These are phyloP conservation scores for Candida koratica DNA, from an alignment of 805 yeast genomes.

Conservation along the genomic window DNA sequence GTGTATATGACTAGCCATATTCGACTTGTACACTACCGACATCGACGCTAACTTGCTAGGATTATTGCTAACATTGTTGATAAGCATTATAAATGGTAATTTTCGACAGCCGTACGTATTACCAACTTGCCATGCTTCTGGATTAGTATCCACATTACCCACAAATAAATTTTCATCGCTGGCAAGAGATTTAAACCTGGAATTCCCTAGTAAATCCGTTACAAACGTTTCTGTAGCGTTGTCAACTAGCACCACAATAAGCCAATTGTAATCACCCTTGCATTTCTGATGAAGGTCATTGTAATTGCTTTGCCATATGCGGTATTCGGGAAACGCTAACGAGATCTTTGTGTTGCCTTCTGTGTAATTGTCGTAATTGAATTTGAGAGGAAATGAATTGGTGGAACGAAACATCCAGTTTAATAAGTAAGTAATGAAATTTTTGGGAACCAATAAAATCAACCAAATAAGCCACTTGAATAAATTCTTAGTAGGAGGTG, in stretches of 20 bases:
- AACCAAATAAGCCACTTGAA: slow-evolving; percentile 2
- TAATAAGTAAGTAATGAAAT: neutral
- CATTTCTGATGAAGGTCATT: slow-evolving; percentile 28
- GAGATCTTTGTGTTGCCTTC: slow-evolving; percentile 13
- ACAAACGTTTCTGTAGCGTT: slow-evolving; percentile 21
- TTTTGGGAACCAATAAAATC: slow-evolving; percentile 2
- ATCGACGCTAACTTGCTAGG: slow-evolving; percentile 36
- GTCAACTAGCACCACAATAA: slow-evolving; percentile 31
- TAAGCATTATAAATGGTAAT: slow-evolving; percentile 36
- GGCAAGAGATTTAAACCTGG: slow-evolving; percentile 25
- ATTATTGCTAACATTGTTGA: slow-evolving; percentile 34
- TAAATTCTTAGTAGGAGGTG: slow-evolving; percentile 1
- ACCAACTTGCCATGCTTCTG: slow-evolving; percentile 39
- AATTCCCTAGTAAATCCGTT: slow-evolving; percentile 24
- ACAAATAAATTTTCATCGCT: slow-evolving; percentile 20
- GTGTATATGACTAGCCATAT: slow-evolving; percentile 20
- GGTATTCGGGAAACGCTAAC: slow-evolving; percentile 17
- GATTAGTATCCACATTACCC: slow-evolving; percentile 28
- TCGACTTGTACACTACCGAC: slow-evolving; percentile 35
- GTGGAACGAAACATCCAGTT: slow-evolving; percentile 7
- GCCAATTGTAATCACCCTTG: slow-evolving; percentile 29
- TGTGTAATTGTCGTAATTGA: slow-evolving; percentile 23
- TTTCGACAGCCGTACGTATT: slow-evolving; percentile 25
- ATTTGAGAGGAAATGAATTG: slow-evolving; percentile 20
- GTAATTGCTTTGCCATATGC: slow-evolving; percentile 3